A percentile compares a stretch with the other conserved stretches of the same genome.
These are phyloP conservation scores for Ochromonas danica DNA, from an alignment of 108 stramenopile species.

Conservation along the genomic window DNA sequence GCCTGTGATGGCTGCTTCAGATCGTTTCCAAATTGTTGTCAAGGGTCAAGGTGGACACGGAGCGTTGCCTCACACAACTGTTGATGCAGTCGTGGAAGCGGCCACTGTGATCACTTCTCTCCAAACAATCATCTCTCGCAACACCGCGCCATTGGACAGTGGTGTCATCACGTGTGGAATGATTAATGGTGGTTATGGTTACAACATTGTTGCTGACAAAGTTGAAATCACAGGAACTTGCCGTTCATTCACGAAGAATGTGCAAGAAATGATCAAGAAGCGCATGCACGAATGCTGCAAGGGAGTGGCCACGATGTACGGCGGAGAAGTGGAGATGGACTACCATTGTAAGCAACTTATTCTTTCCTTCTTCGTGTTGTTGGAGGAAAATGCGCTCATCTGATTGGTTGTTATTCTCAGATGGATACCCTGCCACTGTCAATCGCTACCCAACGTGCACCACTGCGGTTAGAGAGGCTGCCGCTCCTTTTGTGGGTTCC, in stretches of 20 bases:
- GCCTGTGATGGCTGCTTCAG: constrained; percentile 72
- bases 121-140: constrained; percentile 75
- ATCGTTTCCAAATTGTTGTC: constrained; percentile 72
- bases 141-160: constrained; percentile 41
- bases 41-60: constrained; percentile 76
- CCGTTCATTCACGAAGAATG: constrained; percentile 73
- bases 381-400: no score
- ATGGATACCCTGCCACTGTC: constrained; percentile 79
- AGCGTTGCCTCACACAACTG: constrained; percentile 69
- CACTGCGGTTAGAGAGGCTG: constrained; percentile 48
- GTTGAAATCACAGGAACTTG: constrained; percentile 64
- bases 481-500: constrained; percentile 61
- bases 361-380: constrained; percentile 58
- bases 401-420: not conserved
- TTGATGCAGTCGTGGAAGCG: constrained; percentile 78
- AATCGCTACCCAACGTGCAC: constrained; percentile 75
- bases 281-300: constrained; percentile 63
- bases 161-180: constrained; percentile 20
- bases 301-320: constrained; percentile 66
- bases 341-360: constrained; percentile 62
- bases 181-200: constrained; percentile 53
- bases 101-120: constrained; percentile 73
- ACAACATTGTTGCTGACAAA: constrained; percentile 28
- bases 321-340: constrained; percentile 38
- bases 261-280: constrained; percentile 55